phyloP scores from a whole-genome alignment of 176 grass and related monocot genomes.

The Aegilops longissima region DNA sequence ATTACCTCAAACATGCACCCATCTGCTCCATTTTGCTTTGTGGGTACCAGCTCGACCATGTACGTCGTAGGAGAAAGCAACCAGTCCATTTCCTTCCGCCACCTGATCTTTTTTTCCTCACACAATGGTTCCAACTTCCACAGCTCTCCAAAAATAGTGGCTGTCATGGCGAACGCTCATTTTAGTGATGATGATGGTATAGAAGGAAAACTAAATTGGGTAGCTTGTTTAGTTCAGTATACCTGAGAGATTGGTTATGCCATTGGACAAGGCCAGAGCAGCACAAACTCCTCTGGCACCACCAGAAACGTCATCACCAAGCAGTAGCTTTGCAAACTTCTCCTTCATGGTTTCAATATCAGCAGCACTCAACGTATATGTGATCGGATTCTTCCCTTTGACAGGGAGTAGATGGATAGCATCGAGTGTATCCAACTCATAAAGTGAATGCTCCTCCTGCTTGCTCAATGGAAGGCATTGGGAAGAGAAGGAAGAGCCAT shows the following conservation, averaged over 20 bases:
- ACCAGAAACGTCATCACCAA: conserved; percentile 86
- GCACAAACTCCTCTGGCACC: conserved; percentile 68
- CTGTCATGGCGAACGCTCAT: conserved; percentile 32
- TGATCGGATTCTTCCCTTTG: conserved; percentile 69
- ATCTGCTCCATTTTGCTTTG: conserved; percentile 80
- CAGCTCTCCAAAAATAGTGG: conserved; percentile 87
- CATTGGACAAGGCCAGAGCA: conserved; percentile 86
- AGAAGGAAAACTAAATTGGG: neutral
- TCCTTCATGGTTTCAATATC: conserved; percentile 94
- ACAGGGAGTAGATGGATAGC: conserved; percentile 52
- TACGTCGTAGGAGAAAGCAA: conserved; percentile 89
- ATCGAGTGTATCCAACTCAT: conserved; percentile 49
- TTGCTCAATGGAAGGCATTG: conserved; percentile 53
- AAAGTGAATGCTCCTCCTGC: conserved; percentile 64
- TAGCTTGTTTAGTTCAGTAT: neutral
- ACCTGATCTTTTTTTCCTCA: conserved; percentile 76
- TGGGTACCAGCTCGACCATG: conserved; percentile 97
- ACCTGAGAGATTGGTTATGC: conserved; percentile 90
- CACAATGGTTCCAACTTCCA: conserved; percentile 96
- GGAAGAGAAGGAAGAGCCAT: conserved; percentile 67
- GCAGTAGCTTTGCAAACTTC: conserved; percentile 82
- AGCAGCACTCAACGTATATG: conserved; percentile 60
- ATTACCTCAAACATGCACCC: conserved; percentile 76
- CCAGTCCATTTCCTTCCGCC: conserved; percentile 97
- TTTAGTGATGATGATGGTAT: conserved; percentile 4